phyloP scores from a whole-genome alignment of 2,329 filamentous ascomycete genomes.

The Metarhizium robertsii region DNA sequence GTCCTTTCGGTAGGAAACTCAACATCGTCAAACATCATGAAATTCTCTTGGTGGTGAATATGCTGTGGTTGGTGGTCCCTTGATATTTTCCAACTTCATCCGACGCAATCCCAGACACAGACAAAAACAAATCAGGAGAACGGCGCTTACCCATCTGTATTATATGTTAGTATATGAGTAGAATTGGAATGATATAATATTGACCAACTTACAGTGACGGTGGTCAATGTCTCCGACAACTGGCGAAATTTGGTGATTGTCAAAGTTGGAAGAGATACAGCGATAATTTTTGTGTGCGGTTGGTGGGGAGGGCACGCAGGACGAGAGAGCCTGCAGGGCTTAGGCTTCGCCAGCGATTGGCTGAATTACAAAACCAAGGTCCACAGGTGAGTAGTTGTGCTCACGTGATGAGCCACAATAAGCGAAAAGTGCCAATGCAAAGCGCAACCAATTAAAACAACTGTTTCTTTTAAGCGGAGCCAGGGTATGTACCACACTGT shows the following conservation, averaged over 20 bases:
- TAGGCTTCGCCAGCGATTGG: slow-evolving; percentile 27
- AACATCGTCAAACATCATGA: neutral
- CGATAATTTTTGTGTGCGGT: slow-evolving; percentile 34
- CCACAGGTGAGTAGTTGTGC: neutral
- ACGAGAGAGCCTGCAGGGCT: slow-evolving; percentile 25
- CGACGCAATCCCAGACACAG: neutral
- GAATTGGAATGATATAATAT: neutral
- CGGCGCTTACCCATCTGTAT: slow-evolving; percentile 51
- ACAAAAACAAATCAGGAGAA: slow-evolving; percentile 14
- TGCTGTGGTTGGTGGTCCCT: neutral
- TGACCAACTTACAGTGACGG: slow-evolving; percentile 37
- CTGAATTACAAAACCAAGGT: neutral
- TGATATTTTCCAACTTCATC: neutral
- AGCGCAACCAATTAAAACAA: neutral
- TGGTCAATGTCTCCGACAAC: slow-evolving; percentile 35
- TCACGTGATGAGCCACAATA: slow-evolving; percentile 8
- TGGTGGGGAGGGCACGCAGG: slow-evolving; percentile 29
- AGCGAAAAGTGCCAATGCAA: neutral
- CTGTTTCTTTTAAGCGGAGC: neutral
- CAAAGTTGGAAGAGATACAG: slow-evolving; percentile 27
- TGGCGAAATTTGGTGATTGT: slow-evolving; percentile 31
- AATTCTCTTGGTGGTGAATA: neutral
- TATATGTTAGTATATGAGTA: slow-evolving; percentile 25
- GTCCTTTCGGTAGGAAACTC: neutral
- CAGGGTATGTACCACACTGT: neutral